These are phyloP conservation scores for Alternaria sp. DNA, from an alignment of 2,329 filamentous ascomycete species.

Conservation along the genomic window DNA sequence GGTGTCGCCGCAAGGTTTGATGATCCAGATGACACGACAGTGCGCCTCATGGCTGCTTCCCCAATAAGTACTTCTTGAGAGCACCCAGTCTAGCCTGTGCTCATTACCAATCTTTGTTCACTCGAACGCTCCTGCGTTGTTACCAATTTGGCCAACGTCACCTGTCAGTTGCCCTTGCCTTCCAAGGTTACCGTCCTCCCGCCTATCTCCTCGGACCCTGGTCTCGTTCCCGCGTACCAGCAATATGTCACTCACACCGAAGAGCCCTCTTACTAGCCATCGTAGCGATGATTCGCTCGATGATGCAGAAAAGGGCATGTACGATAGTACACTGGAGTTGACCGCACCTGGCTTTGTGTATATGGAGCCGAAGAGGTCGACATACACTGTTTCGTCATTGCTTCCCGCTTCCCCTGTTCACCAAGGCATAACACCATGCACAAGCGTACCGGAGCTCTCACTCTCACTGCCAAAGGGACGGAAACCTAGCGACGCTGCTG, in stretches of 20 bases:
- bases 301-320: constrained; percentile 44
- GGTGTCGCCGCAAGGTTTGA: constrained; percentile 10
- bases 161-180: background rate
- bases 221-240: background rate
- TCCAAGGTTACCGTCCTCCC: background rate
- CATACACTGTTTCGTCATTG: constrained; percentile 16
- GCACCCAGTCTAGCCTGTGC: constrained; percentile 7
- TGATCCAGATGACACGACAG: constrained; percentile 5
- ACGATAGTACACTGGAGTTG: constrained; percentile 30
- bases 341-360: constrained; percentile 38
- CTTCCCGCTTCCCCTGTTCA: constrained; percentile 38
- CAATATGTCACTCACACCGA: constrained; percentile 32
- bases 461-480: constrained; percentile 26
- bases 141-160: background rate
- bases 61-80: constrained; percentile 22
- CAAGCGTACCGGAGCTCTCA: constrained; percentile 41
- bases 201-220: background rate
- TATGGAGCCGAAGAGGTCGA: constrained; percentile 20
- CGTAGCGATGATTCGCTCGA: constrained; percentile 34
- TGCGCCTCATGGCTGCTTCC: background rate
- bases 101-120: constrained; percentile 17
- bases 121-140: constrained; percentile 1
- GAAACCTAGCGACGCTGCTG: constrained; percentile 24
- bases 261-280: constrained; percentile 17
- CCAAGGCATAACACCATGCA: constrained; percentile 42